phyloP scores from a whole-genome alignment of 805 yeast species.

The Sugiyamaella lignohabitans region DNA sequence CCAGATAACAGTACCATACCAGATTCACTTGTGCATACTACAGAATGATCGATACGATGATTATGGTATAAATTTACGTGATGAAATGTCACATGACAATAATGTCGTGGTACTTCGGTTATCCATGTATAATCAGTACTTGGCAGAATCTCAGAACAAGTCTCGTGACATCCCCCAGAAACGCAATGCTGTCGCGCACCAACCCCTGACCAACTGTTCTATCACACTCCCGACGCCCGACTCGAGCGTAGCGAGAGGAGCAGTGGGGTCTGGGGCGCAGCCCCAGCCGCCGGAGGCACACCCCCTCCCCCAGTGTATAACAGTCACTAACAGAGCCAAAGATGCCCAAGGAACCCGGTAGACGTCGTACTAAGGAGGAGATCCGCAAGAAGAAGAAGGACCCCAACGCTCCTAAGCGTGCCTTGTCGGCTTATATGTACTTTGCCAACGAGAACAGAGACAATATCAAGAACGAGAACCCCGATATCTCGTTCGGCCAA shows the following conservation, averaged over 20 bases:
- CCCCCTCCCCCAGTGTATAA: not conserved
- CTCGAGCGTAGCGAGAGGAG: no score
- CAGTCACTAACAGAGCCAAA: not conserved
- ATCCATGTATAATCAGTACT: no score
- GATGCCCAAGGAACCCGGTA: conserved; percentile 26
- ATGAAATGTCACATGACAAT: not conserved
- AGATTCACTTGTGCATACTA: no score
- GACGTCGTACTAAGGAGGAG: conserved; percentile 19
- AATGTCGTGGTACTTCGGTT: not conserved
- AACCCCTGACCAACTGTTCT: no score
- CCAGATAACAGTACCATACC: no score
- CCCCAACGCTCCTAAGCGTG: conserved; percentile 98
- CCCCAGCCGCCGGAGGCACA: no score
- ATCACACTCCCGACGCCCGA: not conserved
- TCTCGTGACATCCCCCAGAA: not conserved
- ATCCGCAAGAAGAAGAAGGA: conserved; percentile 24
- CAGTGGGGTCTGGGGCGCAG: no score
- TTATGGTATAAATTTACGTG: not conserved
- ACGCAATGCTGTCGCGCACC: not conserved
- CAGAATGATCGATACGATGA: no score
- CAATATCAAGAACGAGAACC: conserved; percentile 90
- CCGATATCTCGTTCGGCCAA: conserved; percentile 89
- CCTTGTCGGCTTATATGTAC: conserved; percentile 97
- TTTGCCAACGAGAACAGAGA: conserved; percentile 98
- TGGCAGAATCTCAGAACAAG: no score